phyloP scores from a whole-genome alignment of 2,329 filamentous ascomycete genomes.

The Claviceps citrina region DNA sequence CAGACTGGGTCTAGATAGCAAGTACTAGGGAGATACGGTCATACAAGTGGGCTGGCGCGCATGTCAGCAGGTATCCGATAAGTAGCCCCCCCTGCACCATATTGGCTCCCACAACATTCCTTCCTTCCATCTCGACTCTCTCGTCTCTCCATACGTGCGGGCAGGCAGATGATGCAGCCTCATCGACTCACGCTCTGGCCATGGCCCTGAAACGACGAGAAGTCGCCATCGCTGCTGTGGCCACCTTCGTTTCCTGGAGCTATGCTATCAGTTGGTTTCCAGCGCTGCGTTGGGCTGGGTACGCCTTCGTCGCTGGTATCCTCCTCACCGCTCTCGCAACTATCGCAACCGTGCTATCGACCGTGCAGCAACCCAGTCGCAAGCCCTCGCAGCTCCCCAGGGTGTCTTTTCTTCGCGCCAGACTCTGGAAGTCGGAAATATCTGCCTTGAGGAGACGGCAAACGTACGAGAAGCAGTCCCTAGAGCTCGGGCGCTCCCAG shows the following conservation, averaged over 20 bases:
- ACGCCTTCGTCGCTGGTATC: conserved; percentile 63
- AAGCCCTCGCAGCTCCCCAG: conserved; percentile 27
- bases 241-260: conserved; percentile 74
- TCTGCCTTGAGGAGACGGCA: conserved; percentile 49
- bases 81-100: too few relatives aligned
- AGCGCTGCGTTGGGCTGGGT: conserved; percentile 65
- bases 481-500: conserved; percentile 57
- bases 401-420: conserved; percentile 44
- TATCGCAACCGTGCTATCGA: conserved; percentile 38
- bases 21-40: too few relatives aligned
- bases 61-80: too few relatives aligned
- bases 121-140: not conserved
- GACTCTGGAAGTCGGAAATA: conserved; percentile 56
- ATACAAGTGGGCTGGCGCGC: too few relatives aligned
- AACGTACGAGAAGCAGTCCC: conserved; percentile 49
- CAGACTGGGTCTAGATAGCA: not conserved
- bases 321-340: conserved; percentile 39
- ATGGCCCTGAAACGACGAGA: conserved; percentile 64
- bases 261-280: conserved; percentile 73
- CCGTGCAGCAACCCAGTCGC: conserved; percentile 33
- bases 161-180: conserved; percentile 18
- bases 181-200: conserved; percentile 17
- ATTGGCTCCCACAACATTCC: conserved; percentile 1
- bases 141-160: not conserved
- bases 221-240: conserved; percentile 51